Base-by-base conservation (phyloP, 2,329 filamentous ascomycete species). In the Phialemoniopsis sp. region DNA sequence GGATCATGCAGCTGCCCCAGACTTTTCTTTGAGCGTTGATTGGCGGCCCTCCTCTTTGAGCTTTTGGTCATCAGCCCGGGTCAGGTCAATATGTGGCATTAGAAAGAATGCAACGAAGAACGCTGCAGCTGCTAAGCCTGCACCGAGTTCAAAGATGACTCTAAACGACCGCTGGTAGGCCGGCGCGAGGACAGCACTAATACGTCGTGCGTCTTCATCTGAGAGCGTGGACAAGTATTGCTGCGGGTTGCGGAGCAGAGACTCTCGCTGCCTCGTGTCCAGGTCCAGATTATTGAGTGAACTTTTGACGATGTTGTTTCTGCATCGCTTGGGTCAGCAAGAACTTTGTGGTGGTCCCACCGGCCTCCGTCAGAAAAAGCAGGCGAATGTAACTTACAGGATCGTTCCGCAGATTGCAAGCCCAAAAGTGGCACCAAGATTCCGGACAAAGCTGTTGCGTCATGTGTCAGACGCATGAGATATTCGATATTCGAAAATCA, bases 331-430 rank as follows among this genome's bases (percentile, higher is more conserved):
- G 21, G 6, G 21, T 15, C 0, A 26, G 13, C 21, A 26, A 26
- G n/a, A n/a, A n/a, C n/a, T n/a, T n/a, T n/a, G n/a, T n/a, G n/a
- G n/a, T n/a, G n/a, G n/a, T n/a, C n/a, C n/a, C n/a, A 3, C 3
- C 13, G 3, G 8, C 17, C 36, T 42, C 32, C 32, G 10, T 6
- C 2, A 14, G 12, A 26, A 0, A 8, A 7, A 3, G 21, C 5
- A 2, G 10, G n/a, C n/a, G n/a, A n/a, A n/a, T n/a, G 21, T 40
- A 58, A 40, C 39, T 26, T 26, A 66, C 61, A 66, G 41, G 4
- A 67, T 46, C 14, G 62, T 63, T 3, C 63, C 63, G 12, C 59
- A 66, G 2, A 66, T 53, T 6, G 64, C 62, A 15, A 67, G 51
- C 0, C 64, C 63, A 3, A 67, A 43, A 2, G 63, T 65, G 9